phyloP scores from a whole-genome alignment of 352 stramenopile species.

The Globisporangium cylindrosporum region DNA sequence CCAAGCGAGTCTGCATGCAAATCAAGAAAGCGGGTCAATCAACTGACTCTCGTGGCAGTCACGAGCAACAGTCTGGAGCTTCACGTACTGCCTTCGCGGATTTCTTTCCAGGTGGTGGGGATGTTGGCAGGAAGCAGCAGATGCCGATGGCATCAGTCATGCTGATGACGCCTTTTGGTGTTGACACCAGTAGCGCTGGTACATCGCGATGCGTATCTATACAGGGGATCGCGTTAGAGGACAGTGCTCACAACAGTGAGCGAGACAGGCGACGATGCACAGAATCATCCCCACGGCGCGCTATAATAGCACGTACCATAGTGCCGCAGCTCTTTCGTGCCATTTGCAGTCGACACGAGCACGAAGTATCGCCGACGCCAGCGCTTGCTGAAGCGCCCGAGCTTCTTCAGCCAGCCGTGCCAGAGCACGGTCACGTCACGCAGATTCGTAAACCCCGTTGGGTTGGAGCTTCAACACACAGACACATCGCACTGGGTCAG shows the following conservation, averaged over 20 bases:
- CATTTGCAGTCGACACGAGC: slow-evolving; percentile 61
- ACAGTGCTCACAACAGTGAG: neutral
- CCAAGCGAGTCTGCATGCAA: slow-evolving; percentile 41
- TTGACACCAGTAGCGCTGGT: slow-evolving; percentile 50
- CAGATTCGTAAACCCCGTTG: slow-evolving; percentile 44
- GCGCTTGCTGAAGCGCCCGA: slow-evolving; percentile 79
- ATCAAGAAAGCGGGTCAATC: neutral
- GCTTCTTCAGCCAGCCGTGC: slow-evolving; percentile 84
- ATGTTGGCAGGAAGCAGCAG: slow-evolving; percentile 61
- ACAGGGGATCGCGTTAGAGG: neutral
- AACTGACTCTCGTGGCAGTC: neutral
- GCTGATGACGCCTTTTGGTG: slow-evolving; percentile 69
- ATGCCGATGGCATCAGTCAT: slow-evolving; percentile 72
- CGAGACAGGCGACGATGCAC: neutral
- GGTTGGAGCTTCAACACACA: slow-evolving; percentile 33
- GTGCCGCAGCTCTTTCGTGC: slow-evolving; percentile 73
- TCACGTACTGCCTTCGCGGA: slow-evolving; percentile 55
- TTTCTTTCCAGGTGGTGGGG: slow-evolving; percentile 40
- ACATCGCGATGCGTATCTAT: slow-evolving; percentile 64
- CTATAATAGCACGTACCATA: slow-evolving; percentile 35
- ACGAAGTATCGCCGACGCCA: slow-evolving; percentile 80
- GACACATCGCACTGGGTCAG: neutral
- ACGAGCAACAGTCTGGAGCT: slow-evolving; percentile 1
- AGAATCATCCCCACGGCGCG: neutral
- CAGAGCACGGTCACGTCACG: slow-evolving; percentile 70